These are phyloP conservation scores for Chenopodium berlandieri DNA, from an alignment of 148 eudicot species.

Conservation along the genomic window DNA sequence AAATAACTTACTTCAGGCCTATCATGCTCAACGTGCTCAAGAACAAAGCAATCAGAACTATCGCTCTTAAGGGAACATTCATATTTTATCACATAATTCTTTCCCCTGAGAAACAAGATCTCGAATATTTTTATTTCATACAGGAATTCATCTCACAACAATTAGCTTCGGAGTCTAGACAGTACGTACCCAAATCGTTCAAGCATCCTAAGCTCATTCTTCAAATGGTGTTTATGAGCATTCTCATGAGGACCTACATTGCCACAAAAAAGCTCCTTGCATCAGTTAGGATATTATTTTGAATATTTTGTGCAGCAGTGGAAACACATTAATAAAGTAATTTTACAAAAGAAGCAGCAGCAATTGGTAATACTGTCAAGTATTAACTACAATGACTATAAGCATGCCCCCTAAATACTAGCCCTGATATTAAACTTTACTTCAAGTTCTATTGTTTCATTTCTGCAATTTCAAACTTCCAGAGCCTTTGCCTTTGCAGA, in stretches of 20 bases:
- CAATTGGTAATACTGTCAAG: neutral
- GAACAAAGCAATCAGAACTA: slow-evolving; percentile 75
- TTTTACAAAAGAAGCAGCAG: neutral
- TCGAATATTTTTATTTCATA: slow-evolving; percentile 1
- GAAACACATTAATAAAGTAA: neutral
- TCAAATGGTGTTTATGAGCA: slow-evolving; percentile 68
- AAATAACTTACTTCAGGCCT: slow-evolving; percentile 75
- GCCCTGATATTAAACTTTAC: neutral
- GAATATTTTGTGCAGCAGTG: neutral
- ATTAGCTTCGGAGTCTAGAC: slow-evolving; percentile 5
- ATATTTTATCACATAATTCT: slow-evolving; percentile 69
- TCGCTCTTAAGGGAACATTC: slow-evolving; percentile 68
- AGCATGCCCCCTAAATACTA: neutral
- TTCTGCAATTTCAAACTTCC: neutral
- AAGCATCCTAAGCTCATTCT: slow-evolving; percentile 88
- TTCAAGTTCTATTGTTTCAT: neutral
- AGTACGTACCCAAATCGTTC: slow-evolving; percentile 80
- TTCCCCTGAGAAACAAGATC: slow-evolving; percentile 55
- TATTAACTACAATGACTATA: neutral
- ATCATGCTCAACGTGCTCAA: slow-evolving; percentile 90
- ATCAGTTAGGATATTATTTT: neutral
- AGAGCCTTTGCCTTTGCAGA: neutral
- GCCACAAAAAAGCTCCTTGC: slow-evolving; percentile 15
- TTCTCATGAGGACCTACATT: slow-evolving; percentile 84
- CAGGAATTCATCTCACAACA: slow-evolving; percentile 9